phyloP scores from a whole-genome alignment of 441 rosid species.

The Sinapis alba region DNA sequence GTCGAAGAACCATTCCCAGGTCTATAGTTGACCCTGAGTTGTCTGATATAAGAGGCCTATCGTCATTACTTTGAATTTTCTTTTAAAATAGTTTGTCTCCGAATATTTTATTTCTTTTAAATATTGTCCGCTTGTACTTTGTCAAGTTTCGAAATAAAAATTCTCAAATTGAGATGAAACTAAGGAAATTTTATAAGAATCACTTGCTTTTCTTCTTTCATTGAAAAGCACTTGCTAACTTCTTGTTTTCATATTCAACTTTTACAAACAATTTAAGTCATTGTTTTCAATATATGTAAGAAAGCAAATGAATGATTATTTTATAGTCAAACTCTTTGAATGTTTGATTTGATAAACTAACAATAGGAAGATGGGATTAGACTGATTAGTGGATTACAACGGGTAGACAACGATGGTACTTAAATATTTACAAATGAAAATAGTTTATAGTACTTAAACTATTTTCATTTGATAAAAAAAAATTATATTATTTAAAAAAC shows the following conservation, averaged over 20 bases:
- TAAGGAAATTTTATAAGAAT: background rate
- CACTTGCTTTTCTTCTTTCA: background rate
- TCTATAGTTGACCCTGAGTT: background rate
- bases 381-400: conserved; percentile 7
- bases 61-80: background rate
- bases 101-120: background rate
- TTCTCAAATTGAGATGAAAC: background rate
- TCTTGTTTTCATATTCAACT: background rate
- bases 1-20: too few relatives aligned
- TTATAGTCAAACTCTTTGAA: conserved; percentile 1
- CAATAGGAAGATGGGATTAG: background rate
- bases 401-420: background rate
- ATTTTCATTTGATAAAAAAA: too few relatives aligned
- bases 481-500: too few relatives aligned
- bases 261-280: background rate
- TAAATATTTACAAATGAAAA: too few relatives aligned
- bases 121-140: background rate
- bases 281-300: background rate
- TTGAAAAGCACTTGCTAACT: background rate
- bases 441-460: too few relatives aligned
- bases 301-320: background rate
- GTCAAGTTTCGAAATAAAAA: background rate
- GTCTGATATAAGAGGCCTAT: background rate
- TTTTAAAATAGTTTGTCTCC: background rate
- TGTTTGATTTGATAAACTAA: background rate